phyloP scores from a whole-genome alignment of 1,284 basidiomycete genomes.

The Trichosporon inkin region DNA sequence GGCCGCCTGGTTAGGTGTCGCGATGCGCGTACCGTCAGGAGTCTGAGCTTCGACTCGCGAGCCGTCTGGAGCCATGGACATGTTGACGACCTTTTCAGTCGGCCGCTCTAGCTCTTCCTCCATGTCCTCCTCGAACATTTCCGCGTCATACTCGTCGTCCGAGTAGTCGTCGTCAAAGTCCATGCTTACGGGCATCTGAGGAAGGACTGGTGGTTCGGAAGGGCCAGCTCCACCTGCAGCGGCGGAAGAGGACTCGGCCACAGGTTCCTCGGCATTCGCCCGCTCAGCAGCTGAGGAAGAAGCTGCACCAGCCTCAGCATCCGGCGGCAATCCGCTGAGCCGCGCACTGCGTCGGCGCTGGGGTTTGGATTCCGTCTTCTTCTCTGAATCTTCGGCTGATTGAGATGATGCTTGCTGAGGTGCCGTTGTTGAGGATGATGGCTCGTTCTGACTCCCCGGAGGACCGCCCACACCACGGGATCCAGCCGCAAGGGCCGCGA shows the following conservation, averaged over 20 bases:
- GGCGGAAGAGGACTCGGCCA: slow-evolving; percentile 1
- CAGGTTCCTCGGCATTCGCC: background rate
- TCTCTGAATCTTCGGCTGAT: slow-evolving; percentile 8
- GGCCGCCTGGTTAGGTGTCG: slow-evolving; percentile 64
- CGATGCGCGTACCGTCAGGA: slow-evolving; percentile 87
- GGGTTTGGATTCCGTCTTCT: slow-evolving; percentile 23
- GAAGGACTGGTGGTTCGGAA: slow-evolving; percentile 26
- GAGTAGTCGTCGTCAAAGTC: slow-evolving; percentile 58
- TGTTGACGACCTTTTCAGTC: slow-evolving; percentile 76
- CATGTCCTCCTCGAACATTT: slow-evolving; percentile 58
- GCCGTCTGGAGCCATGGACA: slow-evolving; percentile 82
- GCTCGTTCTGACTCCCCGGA: slow-evolving; percentile 1
- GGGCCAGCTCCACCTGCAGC: slow-evolving; percentile 6
- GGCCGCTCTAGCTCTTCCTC: slow-evolving; percentile 54
- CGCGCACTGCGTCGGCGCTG: slow-evolving; percentile 72
- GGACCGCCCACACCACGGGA: slow-evolving; percentile 25
- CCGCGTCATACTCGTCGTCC: slow-evolving; percentile 65
- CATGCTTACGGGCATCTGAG: slow-evolving; percentile 40
- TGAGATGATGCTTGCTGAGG: background rate
- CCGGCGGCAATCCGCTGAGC: slow-evolving; percentile 60
- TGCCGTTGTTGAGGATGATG: background rate
- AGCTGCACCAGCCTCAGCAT: slow-evolving; percentile 26
- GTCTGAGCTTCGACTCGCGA: slow-evolving; percentile 91
- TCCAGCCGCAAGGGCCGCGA: slow-evolving; percentile 50
- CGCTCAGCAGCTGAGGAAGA: background rate